Evolutionary conservation across 352 stramenopile genomes (phyloP).

Genomic region (Globisporangium middletonii): DNA sequence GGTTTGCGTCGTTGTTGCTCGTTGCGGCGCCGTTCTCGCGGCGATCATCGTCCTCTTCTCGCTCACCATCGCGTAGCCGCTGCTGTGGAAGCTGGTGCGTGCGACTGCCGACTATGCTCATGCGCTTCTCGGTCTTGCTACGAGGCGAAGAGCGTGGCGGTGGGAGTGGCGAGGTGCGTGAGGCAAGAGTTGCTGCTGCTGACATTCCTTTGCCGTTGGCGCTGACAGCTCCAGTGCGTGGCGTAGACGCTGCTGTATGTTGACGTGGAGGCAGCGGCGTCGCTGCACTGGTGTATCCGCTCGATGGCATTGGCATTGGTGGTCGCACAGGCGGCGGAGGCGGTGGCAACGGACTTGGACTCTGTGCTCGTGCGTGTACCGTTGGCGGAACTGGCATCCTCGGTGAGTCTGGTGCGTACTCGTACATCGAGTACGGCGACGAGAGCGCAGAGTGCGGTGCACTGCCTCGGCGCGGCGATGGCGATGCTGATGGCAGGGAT

Average conservation of each 20-base stretch:
- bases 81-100: no score
- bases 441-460: slow-evolving; percentile 1
- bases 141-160: no score
- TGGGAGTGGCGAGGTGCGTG: no score
- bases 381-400: background rate
- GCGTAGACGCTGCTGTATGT: no score
- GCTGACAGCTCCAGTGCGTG: no score
- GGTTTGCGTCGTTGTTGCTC: slow-evolving; percentile 5
- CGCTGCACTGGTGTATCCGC: background rate
- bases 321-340: slow-evolving; percentile 1
- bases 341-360: background rate
- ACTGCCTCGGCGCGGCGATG: slow-evolving; percentile 1
- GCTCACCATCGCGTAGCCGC: background rate
- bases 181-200: no score
- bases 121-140: no score
- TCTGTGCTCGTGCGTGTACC: background rate
- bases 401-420: slow-evolving; percentile 1
- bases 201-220: no score
- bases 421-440: slow-evolving; percentile 7
- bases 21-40: background rate
- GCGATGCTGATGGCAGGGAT: slow-evolving; percentile 7
- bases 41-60: no score
- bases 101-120: no score
- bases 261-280: background rate
- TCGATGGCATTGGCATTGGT: background rate